Percentiles rank a stretch among this genome's conserved stretches.
Conservation (phyloP, 352 stramenopile genomes). For the Globisporangium acanthophoron region DNA sequence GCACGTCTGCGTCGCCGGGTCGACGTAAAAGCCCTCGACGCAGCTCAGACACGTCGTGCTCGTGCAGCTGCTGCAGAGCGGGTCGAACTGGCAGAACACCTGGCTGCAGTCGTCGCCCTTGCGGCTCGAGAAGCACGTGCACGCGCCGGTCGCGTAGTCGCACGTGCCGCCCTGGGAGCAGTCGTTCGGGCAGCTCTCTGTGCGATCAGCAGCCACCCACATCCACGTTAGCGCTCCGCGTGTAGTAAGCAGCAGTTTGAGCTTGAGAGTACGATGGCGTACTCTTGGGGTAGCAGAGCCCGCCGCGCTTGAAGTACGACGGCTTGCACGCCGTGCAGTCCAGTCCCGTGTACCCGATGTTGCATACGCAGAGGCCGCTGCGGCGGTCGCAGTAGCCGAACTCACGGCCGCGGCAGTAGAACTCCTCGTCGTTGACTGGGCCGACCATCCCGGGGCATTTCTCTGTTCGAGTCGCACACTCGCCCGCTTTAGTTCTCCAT, state of each 20-base stretch:
- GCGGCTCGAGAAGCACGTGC: conserved; percentile 66
- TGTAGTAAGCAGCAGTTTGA: neutral
- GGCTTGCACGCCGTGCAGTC: conserved; percentile 86
- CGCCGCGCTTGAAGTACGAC: conserved; percentile 81
- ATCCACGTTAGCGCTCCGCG: conserved; percentile 10
- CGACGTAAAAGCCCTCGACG: conserved; percentile 82
- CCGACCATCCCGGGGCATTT: conserved; percentile 83
- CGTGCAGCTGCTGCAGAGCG: conserved; percentile 87
- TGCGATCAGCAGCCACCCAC: neutral
- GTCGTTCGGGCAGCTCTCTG: conserved; percentile 82
- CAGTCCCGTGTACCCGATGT: conserved; percentile 89
- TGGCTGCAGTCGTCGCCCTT: conserved; percentile 80
- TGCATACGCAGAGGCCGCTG: conserved; percentile 92
- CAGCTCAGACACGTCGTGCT: conserved; percentile 77
- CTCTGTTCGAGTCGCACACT: conserved; percentile 31
- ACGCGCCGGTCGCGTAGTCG: conserved; percentile 86
- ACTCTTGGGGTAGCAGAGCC: conserved; percentile 89
- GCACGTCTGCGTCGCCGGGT: conserved; percentile 59
- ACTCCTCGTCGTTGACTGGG: conserved; percentile 83
- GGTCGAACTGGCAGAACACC: conserved; percentile 64
- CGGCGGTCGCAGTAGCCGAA: conserved; percentile 94
- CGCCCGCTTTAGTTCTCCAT: neutral
- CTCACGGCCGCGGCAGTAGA: conserved; percentile 88
- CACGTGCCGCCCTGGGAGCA: conserved; percentile 86
- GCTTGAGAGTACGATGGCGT: neutral